phyloP scores from a whole-genome alignment of 139 green algal genomes.

The Edaphochlamys debaryana region DNA sequence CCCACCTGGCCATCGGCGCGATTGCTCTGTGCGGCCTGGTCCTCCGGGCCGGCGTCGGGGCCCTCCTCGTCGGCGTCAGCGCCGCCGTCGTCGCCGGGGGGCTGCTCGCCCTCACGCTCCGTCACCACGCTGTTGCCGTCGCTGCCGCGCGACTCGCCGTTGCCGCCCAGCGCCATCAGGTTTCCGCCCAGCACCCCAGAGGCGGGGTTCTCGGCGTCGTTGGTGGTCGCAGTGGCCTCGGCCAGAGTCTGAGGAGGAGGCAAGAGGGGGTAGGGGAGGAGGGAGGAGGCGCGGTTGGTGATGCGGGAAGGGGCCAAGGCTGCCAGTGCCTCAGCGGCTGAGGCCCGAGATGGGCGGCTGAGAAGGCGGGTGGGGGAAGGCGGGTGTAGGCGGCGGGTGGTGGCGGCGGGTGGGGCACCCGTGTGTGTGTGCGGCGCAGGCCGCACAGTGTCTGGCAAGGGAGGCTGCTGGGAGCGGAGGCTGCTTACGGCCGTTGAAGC shows the following conservation, averaged over 20 bases:
- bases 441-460: no score
- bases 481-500: no score
- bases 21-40: constrained; percentile 36
- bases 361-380: no score
- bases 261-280: not conserved
- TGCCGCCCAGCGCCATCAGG: not conserved
- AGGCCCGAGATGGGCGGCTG: no score
- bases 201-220: constrained; percentile 13
- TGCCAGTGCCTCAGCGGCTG: no score
- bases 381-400: no score
- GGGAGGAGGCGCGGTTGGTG: no score
- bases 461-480: no score
- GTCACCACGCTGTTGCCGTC: constrained; percentile 39
- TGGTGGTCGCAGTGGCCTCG: constrained; percentile 39
- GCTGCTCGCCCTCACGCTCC: constrained; percentile 33
- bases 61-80: not conserved
- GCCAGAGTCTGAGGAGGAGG: not conserved
- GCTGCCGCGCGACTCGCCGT: constrained; percentile 17
- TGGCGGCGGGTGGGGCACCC: no score
- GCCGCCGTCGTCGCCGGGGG: not conserved
- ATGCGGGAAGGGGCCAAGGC: no score
- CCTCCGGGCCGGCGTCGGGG: not conserved
- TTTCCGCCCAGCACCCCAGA: not conserved
- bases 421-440: no score
- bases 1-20: not conserved